A percentile compares a stretch with the other conserved stretches of the same genome.
phyloP scores from a whole-genome alignment of 306 rosid genomes.

The Neltuma alba region DNA sequence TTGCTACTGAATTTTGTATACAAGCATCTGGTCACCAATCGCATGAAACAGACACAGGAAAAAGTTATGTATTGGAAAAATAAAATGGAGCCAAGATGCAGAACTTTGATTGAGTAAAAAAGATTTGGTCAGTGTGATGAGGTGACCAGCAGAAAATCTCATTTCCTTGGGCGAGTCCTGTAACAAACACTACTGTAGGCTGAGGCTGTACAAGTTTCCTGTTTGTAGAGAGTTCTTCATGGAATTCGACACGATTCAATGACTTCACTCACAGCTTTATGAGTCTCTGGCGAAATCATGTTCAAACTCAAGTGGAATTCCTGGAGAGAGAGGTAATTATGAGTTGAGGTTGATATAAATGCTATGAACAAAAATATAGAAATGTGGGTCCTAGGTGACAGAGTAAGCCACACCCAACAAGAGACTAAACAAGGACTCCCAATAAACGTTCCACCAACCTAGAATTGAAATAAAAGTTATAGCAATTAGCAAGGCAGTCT shows the following conservation, averaged over 20 bases:
- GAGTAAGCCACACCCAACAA: constrained; percentile 14
- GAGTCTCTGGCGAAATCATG: constrained; percentile 99
- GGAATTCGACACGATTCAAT: constrained; percentile 86
- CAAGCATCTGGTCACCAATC: constrained; percentile 56
- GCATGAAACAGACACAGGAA: constrained; percentile 44
- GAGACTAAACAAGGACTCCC: background rate
- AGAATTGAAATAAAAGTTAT: background rate
- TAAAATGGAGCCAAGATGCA: constrained; percentile 2
- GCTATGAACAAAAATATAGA: background rate
- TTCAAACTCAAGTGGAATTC: constrained; percentile 90
- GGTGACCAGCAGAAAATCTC: constrained; percentile 41
- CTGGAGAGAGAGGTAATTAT: constrained; percentile 46
- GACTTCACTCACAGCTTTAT: constrained; percentile 87
- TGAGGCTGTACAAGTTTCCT: constrained; percentile 63
- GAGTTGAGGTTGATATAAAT: background rate
- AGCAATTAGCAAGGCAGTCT: background rate
- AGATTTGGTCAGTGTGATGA: constrained; percentile 40
- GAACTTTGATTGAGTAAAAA: constrained; percentile 28
- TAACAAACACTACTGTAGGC: constrained; percentile 47
- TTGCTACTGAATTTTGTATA: constrained; percentile 58
- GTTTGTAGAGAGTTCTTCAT: constrained; percentile 44
- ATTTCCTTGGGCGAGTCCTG: constrained; percentile 21
- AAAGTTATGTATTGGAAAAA: constrained; percentile 1
- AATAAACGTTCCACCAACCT: background rate
- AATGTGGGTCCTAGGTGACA: background rate